phyloP scores from a whole-genome alignment of 164 flowering plant species.

The Chimonanthus salicifolius region DNA sequence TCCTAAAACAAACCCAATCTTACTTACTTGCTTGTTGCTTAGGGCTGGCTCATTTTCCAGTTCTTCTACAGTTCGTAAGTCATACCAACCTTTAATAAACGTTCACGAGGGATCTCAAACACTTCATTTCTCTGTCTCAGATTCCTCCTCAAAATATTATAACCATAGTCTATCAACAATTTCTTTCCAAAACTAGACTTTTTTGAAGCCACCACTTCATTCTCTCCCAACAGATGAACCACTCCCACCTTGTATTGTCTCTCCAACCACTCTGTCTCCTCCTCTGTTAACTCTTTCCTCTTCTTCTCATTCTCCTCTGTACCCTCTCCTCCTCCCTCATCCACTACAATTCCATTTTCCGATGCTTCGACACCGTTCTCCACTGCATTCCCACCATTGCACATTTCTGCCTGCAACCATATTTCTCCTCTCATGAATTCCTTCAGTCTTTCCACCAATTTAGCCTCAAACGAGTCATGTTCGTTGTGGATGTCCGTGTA shows the following conservation, averaged over 20 bases:
- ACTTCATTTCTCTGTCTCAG: constrained; percentile 47
- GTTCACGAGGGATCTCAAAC: constrained; percentile 53
- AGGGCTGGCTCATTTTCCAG: constrained; percentile 13
- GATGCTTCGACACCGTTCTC: background rate
- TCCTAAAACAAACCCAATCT: too few species aligned
- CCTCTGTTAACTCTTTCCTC: constrained; percentile 16
- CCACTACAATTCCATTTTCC: background rate
- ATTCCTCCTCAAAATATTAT: constrained; percentile 49
- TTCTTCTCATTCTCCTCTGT: constrained; percentile 1
- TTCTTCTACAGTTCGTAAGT: constrained; percentile 49
- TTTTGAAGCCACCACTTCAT: constrained; percentile 52
- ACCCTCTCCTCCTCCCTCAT: background rate
- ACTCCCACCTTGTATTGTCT: constrained; percentile 37
- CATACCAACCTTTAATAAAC: constrained; percentile 72
- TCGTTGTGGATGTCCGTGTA: constrained; percentile 54
- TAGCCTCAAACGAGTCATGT: constrained; percentile 47
- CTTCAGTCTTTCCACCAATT: constrained; percentile 47
- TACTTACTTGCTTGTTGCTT: too few species aligned
- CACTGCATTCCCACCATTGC: background rate
- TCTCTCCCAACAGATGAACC: constrained; percentile 60
- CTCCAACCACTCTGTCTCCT: constrained; percentile 37
- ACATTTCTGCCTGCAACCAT: constrained; percentile 1
- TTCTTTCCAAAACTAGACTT: constrained; percentile 43
- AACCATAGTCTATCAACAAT: constrained; percentile 54
- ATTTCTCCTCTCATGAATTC: constrained; percentile 42